Evolutionary conservation across 176 grass and related monocot genomes (phyloP).

Genomic region (Cocos nucifera): DNA sequence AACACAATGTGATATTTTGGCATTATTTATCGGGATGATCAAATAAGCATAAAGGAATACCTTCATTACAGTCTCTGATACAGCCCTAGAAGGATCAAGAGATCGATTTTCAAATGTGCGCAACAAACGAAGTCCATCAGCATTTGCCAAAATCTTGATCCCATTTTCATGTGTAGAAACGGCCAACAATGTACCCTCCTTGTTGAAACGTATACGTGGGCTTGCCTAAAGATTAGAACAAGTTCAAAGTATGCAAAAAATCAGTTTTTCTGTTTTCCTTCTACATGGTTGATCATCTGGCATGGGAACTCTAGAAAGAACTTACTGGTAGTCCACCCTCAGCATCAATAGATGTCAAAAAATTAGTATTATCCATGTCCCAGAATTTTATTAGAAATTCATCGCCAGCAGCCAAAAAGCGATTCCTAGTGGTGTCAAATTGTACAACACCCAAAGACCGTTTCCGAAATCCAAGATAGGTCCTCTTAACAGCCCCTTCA

Average conservation of each 20-base stretch:
- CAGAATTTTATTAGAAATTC: slow-evolving; percentile 95
- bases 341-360: slow-evolving; percentile 88
- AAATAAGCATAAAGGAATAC: slow-evolving; percentile 23
- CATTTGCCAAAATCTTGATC: slow-evolving; percentile 95
- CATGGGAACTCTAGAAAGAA: neutral
- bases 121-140: slow-evolving; percentile 72
- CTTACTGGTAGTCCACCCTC: slow-evolving; percentile 85
- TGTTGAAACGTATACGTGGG: slow-evolving; percentile 88
- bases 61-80: slow-evolving; percentile 72
- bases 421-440: slow-evolving; percentile 91
- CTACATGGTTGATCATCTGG: no score
- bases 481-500: slow-evolving; percentile 95
- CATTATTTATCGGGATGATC: neutral
- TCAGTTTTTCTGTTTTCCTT: no score
- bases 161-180: slow-evolving; percentile 85
- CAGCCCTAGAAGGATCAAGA: slow-evolving; percentile 75
- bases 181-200: slow-evolving; percentile 82
- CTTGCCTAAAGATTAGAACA: slow-evolving; percentile 42
- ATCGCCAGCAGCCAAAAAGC: slow-evolving; percentile 90
- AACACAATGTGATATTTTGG: slow-evolving; percentile 1
- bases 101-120: slow-evolving; percentile 83
- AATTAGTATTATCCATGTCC: slow-evolving; percentile 92
- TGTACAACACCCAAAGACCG: slow-evolving; percentile 87
- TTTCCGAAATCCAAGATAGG: slow-evolving; percentile 88
- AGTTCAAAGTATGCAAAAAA: no score